Evolutionary conservation across 495 filamentous ascomycete species (phyloP).

Genomic region (Talaromyces thailandensis): DNA sequence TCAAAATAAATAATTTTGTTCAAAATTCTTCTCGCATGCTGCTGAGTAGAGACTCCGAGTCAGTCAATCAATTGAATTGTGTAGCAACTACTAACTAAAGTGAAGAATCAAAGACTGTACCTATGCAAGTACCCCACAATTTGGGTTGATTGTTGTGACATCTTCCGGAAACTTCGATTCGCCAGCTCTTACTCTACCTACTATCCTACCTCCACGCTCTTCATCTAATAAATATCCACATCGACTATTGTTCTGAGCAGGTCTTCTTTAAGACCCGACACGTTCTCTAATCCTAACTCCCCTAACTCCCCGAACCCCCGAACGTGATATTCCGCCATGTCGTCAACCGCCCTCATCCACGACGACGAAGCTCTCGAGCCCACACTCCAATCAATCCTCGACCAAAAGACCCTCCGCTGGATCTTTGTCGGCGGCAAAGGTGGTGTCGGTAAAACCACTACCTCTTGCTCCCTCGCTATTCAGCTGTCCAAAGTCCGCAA

Average conservation of each 20-base stretch:
- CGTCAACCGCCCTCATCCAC: conserved; percentile 51
- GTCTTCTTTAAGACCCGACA: not conserved
- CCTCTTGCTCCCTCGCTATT: conserved; percentile 94
- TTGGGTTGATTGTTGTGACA: not conserved
- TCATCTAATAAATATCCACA: too few species aligned
- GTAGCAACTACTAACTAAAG: too few species aligned
- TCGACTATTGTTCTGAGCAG: not conserved
- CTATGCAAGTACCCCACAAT: not conserved
- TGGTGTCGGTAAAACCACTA: conserved; percentile 99
- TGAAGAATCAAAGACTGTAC: not conserved
- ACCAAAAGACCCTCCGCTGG: conserved; percentile 92
- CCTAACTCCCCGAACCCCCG: too few species aligned
- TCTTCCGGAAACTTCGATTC: conserved; percentile 26
- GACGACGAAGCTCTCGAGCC: conserved; percentile 83
- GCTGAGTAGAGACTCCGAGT: too few species aligned
- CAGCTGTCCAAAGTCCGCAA: conserved; percentile 95
- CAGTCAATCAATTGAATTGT: too few species aligned
- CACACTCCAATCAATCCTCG: conserved; percentile 85
- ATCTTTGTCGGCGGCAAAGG: conserved; percentile 99
- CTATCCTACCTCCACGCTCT: not conserved
- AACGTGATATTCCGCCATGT: conserved; percentile 39
- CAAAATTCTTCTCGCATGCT: too few species aligned
- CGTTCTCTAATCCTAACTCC: not conserved
- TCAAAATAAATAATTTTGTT: too few species aligned
- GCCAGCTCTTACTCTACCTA: not conserved